These are phyloP conservation scores for Alternaria consortialis DNA, from an alignment of 2,329 filamentous ascomycete genomes.

Conservation along the genomic window DNA sequence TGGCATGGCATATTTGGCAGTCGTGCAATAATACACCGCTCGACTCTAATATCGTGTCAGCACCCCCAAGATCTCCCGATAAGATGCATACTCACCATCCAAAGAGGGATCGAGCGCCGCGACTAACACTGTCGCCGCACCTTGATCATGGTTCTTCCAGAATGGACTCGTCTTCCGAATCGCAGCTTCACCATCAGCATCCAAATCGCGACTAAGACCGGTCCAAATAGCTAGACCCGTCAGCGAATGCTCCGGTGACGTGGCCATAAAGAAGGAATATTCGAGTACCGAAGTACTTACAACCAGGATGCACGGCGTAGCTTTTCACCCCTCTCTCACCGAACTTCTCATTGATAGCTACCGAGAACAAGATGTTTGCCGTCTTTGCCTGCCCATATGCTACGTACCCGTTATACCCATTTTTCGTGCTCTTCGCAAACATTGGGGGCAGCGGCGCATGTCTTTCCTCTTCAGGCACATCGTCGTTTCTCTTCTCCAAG, in stretches of 20 bases:
- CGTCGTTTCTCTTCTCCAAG: constrained; percentile 39
- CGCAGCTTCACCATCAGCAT: constrained; percentile 36
- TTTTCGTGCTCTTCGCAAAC: constrained; percentile 24
- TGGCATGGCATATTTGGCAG: constrained; percentile 38
- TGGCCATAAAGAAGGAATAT: neutral
- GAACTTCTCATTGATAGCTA: constrained; percentile 32
- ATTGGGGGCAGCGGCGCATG: constrained; percentile 25
- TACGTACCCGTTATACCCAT: constrained; percentile 39
- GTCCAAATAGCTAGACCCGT: constrained; percentile 41
- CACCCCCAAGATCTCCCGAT: no score
- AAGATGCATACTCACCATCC: constrained; percentile 20
- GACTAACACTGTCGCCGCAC: constrained; percentile 41
- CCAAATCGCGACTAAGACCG: constrained; percentile 36
- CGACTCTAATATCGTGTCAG: constrained; percentile 24
- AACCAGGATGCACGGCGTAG: constrained; percentile 47
- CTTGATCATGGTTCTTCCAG: constrained; percentile 48
- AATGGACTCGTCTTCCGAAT: constrained; percentile 38
- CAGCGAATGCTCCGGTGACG: neutral
- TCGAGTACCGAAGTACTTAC: constrained; percentile 25
- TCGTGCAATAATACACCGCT: constrained; percentile 39
- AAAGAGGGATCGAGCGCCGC: constrained; percentile 45
- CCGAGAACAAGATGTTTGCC: constrained; percentile 44
- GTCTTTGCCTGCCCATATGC: constrained; percentile 46
- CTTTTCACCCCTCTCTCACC: constrained; percentile 34
- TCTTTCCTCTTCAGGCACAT: constrained; percentile 40